Evolutionary conservation across 371 early-diverging fungal genomes (phyloP), one percentile per base, ranked within the genome.

Genomic region (Cokeromyces recurvatus): DNA sequence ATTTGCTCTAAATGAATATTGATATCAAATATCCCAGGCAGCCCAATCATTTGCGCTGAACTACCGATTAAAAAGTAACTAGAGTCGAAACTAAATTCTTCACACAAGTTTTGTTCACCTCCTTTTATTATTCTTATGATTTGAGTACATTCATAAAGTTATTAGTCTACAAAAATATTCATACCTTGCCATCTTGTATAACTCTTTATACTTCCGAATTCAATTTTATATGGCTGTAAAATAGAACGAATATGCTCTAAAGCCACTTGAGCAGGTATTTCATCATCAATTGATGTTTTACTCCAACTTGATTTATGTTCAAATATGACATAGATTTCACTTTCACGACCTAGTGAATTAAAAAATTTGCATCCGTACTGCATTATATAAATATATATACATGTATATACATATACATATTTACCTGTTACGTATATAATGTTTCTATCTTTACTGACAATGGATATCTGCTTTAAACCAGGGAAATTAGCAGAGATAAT

Each of bases 241-340:
- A 67, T 32, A 2, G 32, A 38, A 41, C 51, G 48, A 32, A 67
- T 49, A 37, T 64, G 62, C 0, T 51, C 20, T 15, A 54, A 23
- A 20, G 66, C 57, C 2, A 58, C 35, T 2, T 41, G 35, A 16
- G 57, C 34, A 8, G 63, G 64, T n/a, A 64, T 49, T 35, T 64
- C 50, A 9, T 65, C 56, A 35, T 71, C 64, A 20, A 59, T 44
- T 16, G 51, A 46, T 27, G 57, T 21, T 23, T 62, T 56, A 23
- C 57, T 59, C 72, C 72, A 71, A 12, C 63, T 44, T 4, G 65
- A 46, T 23, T 63, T 46, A 40, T 64, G 62, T 21, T 67, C 64
- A 31, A 71, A 51, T 3, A 56, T 51, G 32, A 71, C 48, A 21
- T 60, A 58, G n/a, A 65, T 31, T 32, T 53, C 44, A 0, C 57